Evolutionary conservation across 2,329 filamentous ascomycete genomes (phyloP).

Genomic region (Aspergillus aculeatus): DNA sequence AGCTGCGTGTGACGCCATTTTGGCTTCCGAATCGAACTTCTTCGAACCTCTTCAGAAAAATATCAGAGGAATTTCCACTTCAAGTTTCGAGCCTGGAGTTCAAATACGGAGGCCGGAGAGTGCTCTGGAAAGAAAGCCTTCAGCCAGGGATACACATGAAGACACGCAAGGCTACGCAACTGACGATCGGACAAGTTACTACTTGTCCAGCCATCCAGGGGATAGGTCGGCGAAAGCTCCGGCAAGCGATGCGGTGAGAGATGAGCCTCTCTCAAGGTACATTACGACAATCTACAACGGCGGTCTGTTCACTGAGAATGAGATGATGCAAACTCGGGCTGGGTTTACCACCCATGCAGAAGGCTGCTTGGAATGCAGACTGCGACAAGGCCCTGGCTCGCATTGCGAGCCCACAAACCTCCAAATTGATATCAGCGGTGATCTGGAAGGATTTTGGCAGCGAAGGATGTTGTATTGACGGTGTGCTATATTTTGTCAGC

Average conservation of each 20-base stretch:
- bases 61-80: not conserved
- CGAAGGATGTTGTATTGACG: slow-evolving; percentile 27
- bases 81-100: not conserved
- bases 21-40: not conserved
- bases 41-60: not conserved
- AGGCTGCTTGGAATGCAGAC: not conserved
- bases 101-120: no score
- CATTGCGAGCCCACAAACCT: not conserved
- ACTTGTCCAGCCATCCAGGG: not conserved
- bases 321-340: not conserved
- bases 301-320: not conserved
- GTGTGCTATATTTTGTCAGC: not conserved
- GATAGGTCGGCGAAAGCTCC: not conserved
- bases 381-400: not conserved
- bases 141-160: no score
- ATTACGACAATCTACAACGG: not conserved
- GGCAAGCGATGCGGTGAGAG: not conserved
- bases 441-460: slow-evolving; percentile 21
- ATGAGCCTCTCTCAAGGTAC: not conserved
- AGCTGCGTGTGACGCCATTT: not conserved
- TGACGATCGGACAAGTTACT: not conserved
- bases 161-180: no score
- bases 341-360: not conserved
- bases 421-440: not conserved
- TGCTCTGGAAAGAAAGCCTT: no score